Evolutionary conservation across 108 stramenopile genomes (phyloP).

Genomic region (Bacterosira constricta): DNA sequence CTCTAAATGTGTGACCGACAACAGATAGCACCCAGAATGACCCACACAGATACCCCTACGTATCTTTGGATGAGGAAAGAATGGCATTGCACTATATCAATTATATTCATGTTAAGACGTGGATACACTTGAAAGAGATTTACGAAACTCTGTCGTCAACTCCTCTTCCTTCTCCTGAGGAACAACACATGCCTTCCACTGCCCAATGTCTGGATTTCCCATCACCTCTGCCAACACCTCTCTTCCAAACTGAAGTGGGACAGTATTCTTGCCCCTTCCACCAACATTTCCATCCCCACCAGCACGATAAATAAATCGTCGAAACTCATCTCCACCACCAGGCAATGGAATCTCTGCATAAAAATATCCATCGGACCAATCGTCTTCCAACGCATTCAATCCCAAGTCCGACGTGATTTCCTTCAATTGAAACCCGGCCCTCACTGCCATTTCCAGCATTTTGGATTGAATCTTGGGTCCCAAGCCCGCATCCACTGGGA

Average conservation of each 20-base stretch:
- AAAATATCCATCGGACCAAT: conserved; percentile 58
- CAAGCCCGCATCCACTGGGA: conserved; percentile 60
- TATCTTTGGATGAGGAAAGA: too few species aligned
- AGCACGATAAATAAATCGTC: conserved; percentile 57
- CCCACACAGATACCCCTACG: too few species aligned
- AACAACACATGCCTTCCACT: conserved; percentile 88
- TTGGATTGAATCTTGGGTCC: conserved; percentile 56
- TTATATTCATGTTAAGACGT: too few species aligned
- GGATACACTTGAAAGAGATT: conserved; percentile 47
- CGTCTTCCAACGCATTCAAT: conserved; percentile 53
- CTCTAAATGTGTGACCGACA: too few species aligned
- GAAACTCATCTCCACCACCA: conserved; percentile 44
- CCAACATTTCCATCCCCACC: conserved; percentile 18
- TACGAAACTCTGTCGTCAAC: conserved; percentile 58
- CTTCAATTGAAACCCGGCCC: conserved; percentile 60
- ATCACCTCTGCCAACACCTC: conserved; percentile 82
- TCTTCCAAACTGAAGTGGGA: conserved; percentile 89
- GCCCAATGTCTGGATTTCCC: conserved; percentile 65
- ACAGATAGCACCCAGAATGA: too few species aligned
- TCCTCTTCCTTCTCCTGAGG: conserved; percentile 74
- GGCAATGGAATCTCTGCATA: conserved; percentile 59
- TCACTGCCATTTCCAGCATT: conserved; percentile 68
- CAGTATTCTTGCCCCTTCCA: conserved; percentile 8
- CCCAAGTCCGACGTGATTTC: conserved; percentile 74
- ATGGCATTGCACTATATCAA: too few species aligned